Evolutionary conservation across 1,139 yeast genomes (phyloP).

Genomic region (Suhomyces anneliseae): DNA sequence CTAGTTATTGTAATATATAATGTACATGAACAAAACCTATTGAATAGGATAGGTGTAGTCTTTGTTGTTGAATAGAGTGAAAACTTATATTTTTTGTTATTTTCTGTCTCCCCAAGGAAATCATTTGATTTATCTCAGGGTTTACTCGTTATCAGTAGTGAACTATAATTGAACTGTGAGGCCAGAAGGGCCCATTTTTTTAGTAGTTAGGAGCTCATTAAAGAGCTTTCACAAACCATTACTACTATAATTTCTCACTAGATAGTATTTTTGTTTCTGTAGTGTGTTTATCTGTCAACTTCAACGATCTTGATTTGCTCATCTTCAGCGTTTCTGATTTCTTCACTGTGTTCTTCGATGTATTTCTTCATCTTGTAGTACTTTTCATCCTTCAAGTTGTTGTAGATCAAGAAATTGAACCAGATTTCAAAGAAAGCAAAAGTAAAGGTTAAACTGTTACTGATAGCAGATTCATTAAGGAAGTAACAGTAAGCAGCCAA

Average conservation of each 20-base stretch:
- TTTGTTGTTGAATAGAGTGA: too few species aligned
- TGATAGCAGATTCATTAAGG: conserved; percentile 42
- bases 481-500: conserved; percentile 49
- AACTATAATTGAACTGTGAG: too few species aligned
- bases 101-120: too few species aligned
- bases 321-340: conserved; percentile 29
- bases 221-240: too few species aligned
- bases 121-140: too few species aligned
- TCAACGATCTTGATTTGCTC: conserved; percentile 31
- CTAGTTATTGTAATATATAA: not conserved
- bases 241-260: too few species aligned
- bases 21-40: not conserved
- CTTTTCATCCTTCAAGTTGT: conserved; percentile 65
- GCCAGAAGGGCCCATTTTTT: too few species aligned
- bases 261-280: too few species aligned
- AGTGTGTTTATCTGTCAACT: conserved; percentile 2
- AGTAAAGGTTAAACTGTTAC: conserved; percentile 62
- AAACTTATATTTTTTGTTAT: too few species aligned
- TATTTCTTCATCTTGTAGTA: conserved; percentile 41
- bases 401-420: conserved; percentile 65
- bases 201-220: too few species aligned
- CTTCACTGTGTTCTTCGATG: conserved; percentile 36
- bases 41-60: too few species aligned
- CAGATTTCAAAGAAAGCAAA: conserved; percentile 70
- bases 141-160: too few species aligned